Conservation (phyloP, 1,284 basidiomycete genomes). For the Phlebopus sp. region DNA sequence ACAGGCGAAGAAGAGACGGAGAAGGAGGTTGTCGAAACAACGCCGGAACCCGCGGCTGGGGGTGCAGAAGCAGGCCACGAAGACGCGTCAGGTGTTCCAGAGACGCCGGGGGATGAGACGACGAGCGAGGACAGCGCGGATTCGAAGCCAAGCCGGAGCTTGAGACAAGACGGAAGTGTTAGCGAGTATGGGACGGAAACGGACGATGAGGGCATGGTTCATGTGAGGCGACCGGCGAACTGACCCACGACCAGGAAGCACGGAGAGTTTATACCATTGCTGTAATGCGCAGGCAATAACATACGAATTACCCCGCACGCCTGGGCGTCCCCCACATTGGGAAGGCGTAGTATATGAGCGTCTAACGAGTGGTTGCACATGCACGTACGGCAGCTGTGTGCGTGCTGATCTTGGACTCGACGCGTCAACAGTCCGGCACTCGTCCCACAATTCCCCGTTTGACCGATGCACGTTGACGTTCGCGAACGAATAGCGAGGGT, state of each 20-base stretch:
- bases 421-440: not conserved
- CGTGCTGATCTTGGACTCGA: not conserved
- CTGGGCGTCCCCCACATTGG: conserved; percentile 1
- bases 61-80: conserved; percentile 7
- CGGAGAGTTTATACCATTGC: conserved; percentile 25
- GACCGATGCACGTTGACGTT: not conserved
- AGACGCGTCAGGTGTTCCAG: conserved; percentile 10
- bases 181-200: conserved; percentile 68
- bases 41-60: conserved; percentile 5
- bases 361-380: no score
- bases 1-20: conserved; percentile 18
- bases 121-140: conserved; percentile 27
- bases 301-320: not conserved
- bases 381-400: no score
- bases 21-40: conserved; percentile 17
- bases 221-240: conserved; percentile 57
- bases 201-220: conserved; percentile 77
- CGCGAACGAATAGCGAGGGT: no score
- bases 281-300: conserved; percentile 13
- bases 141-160: conserved; percentile 27
- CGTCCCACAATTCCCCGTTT: conserved; percentile 1
- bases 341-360: no score
- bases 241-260: conserved; percentile 14
- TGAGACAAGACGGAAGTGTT: conserved; percentile 33
- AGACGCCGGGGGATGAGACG: conserved; percentile 28